These are phyloP conservation scores for Arachnopeziza araneosa DNA, from an alignment of 2,329 filamentous ascomycete species.

Conservation along the genomic window DNA sequence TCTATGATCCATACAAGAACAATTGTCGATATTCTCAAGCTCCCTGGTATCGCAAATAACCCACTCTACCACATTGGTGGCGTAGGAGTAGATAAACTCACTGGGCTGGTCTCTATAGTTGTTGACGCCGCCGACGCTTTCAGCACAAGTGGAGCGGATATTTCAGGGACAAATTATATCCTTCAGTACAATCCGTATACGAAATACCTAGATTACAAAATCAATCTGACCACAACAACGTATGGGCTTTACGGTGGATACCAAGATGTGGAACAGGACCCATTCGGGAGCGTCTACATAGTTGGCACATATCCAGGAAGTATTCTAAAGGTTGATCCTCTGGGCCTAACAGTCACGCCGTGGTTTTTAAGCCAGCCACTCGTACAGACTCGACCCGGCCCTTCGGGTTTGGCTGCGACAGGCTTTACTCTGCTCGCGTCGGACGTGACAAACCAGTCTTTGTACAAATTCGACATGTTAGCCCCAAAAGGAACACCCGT, in stretches of 20 bases:
- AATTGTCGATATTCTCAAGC: not conserved
- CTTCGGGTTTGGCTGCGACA: not conserved
- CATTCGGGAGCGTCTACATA: slow-evolving; percentile 4
- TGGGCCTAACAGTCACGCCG: not conserved
- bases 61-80: slow-evolving; percentile 2
- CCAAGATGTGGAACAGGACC: slow-evolving; percentile 6
- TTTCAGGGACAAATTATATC: slow-evolving; percentile 6
- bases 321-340: slow-evolving; percentile 5
- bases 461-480: not conserved
- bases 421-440: not conserved
- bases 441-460: not conserved
- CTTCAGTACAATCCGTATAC: slow-evolving; percentile 5
- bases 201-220: not conserved
- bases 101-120: slow-evolving; percentile 1
- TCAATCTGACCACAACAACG: slow-evolving; percentile 5
- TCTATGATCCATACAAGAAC: not conserved
- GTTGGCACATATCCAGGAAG: slow-evolving; percentile 6
- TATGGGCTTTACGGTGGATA: slow-evolving; percentile 3
- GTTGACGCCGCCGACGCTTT: slow-evolving; percentile 5
- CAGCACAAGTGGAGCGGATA: slow-evolving; percentile 1
- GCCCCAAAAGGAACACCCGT: not conserved
- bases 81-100: not conserved
- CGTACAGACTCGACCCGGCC: not conserved
- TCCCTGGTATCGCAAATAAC: not conserved
- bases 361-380: not conserved